Percentiles rank a stretch among this genome's conserved stretches.
These are phyloP conservation scores for Pseudopyrenochaeta lycopersici DNA, from an alignment of 2,329 filamentous ascomycete species.

Conservation along the genomic window DNA sequence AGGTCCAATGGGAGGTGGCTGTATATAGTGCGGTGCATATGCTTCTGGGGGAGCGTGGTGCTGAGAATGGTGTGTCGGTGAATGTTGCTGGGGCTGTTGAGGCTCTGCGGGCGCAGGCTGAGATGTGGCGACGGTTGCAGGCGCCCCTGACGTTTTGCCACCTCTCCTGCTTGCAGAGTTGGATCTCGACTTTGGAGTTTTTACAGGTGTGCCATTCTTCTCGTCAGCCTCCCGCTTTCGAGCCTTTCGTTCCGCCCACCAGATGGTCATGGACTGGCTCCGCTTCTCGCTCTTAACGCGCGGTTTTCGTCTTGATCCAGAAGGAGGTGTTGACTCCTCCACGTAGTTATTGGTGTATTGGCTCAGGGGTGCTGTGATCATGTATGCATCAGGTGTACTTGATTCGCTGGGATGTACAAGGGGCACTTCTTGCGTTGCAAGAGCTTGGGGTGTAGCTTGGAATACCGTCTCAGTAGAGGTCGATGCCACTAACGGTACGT, in stretches of 20 bases:
- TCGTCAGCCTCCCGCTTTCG: constrained; percentile 45
- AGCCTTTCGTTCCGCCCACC: constrained; percentile 57
- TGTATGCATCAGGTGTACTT: constrained; percentile 44
- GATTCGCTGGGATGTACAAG: constrained; percentile 30
- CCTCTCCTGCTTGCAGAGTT: constrained; percentile 37
- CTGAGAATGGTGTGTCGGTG: constrained; percentile 24
- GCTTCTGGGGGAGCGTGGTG: constrained; percentile 30
- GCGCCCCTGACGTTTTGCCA: constrained; percentile 26
- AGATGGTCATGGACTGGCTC: constrained; percentile 56
- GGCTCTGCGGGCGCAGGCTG: constrained; percentile 24
- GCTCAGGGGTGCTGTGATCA: constrained; percentile 45
- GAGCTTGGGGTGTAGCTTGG: constrained; percentile 45
- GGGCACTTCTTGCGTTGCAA: constrained; percentile 26
- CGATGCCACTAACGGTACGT: constrained; percentile 29
- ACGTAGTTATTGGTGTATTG: constrained; percentile 41
- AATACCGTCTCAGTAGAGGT: constrained; percentile 46
- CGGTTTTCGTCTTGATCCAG: constrained; percentile 44
- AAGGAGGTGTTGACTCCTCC: constrained; percentile 36
- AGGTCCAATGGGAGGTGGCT: constrained; percentile 27
- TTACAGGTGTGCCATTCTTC: constrained; percentile 31
- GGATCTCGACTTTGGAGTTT: constrained; percentile 30
- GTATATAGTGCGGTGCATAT: constrained; percentile 22
- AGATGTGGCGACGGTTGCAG: constrained; percentile 27
- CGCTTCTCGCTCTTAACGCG: constrained; percentile 56
- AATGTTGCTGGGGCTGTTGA: constrained; percentile 17